These are phyloP conservation scores for Boeremia exigua DNA, from an alignment of 2,329 filamentous ascomycete genomes.

Conservation along the genomic window DNA sequence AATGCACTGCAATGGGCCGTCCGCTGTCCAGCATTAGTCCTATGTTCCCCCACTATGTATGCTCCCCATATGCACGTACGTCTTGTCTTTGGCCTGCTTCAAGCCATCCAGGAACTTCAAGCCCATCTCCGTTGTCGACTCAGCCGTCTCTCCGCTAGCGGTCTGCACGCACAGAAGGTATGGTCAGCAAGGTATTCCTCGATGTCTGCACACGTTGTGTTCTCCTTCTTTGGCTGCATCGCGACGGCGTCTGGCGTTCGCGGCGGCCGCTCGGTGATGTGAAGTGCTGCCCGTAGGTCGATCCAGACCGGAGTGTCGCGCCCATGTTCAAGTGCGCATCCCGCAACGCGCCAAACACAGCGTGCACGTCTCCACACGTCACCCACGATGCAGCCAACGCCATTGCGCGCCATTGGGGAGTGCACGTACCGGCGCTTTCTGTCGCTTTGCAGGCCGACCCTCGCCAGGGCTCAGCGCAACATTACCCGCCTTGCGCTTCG, in stretches of 20 bases:
- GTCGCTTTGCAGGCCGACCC: slow-evolving; percentile 63
- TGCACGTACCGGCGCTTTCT: slow-evolving; percentile 64
- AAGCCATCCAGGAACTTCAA: slow-evolving; percentile 77
- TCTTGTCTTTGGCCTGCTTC: slow-evolving; percentile 79
- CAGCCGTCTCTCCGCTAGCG: slow-evolving; percentile 60
- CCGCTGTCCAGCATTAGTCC: slow-evolving; percentile 55
- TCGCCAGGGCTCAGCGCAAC: slow-evolving; percentile 58
- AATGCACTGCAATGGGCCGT: slow-evolving; percentile 75
- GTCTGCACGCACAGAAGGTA: slow-evolving; percentile 34
- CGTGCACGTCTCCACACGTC: slow-evolving; percentile 4
- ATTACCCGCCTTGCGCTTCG: slow-evolving; percentile 63
- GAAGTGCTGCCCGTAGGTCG: slow-evolving; percentile 37
- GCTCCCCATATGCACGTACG: slow-evolving; percentile 59
- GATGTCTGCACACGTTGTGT: not conserved
- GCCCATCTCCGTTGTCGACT: slow-evolving; percentile 74
- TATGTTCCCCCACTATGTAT: not conserved
- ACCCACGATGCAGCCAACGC: slow-evolving; percentile 14
- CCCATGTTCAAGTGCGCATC: slow-evolving; percentile 36
- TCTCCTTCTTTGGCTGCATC: slow-evolving; percentile 20
- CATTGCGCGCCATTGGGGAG: slow-evolving; percentile 22
- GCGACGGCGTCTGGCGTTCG: slow-evolving; percentile 11
- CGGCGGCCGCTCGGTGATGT: slow-evolving; percentile 31
- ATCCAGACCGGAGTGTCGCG: slow-evolving; percentile 41
- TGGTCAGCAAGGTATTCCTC: slow-evolving; percentile 33
- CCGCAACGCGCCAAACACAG: slow-evolving; percentile 30